Conservation (phyloP, 2,329 filamentous ascomycete species). For the Remersonia thermophila region DNA sequence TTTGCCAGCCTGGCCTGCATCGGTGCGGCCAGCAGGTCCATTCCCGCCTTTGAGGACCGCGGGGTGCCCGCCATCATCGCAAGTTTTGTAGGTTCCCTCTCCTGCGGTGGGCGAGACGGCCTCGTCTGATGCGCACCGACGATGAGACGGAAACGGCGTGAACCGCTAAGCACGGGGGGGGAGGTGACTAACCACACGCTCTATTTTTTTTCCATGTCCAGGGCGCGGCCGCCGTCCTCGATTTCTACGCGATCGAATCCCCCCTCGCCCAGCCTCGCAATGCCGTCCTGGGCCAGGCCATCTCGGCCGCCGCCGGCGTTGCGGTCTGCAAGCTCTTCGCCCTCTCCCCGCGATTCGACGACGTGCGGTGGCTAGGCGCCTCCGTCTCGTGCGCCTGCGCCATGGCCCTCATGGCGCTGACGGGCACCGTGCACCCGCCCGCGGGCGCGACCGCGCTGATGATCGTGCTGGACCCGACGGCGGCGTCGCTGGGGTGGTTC, state of each 20-base stretch:
- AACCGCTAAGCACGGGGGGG: too few species aligned
- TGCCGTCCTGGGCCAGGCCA: constrained; percentile 52
- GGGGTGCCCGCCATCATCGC: constrained; percentile 51
- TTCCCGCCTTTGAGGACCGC: constrained; percentile 40
- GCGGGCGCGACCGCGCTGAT: constrained; percentile 63
- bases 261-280: constrained; percentile 64
- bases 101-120: constrained; percentile 7
- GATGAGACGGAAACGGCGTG: too few species aligned
- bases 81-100: constrained; percentile 47
- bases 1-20: constrained; percentile 50
- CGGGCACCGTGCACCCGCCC: constrained; percentile 61
- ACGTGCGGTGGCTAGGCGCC: constrained; percentile 51
- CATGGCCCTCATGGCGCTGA: constrained; percentile 54
- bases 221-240: constrained; percentile 65
- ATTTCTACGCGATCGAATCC: constrained; percentile 60
- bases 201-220: too few species aligned
- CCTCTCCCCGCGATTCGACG: constrained; percentile 32
- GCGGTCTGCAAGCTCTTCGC: constrained; percentile 53
- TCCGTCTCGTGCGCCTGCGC: constrained; percentile 52
- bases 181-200: too few species aligned
- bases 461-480: constrained; percentile 45
- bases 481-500: constrained; percentile 53
- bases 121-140: neutral
- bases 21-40: constrained; percentile 40
- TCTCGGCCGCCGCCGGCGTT: constrained; percentile 50